These are phyloP conservation scores for Pseudogymnoascus sp. DNA, from an alignment of 2,329 filamentous ascomycete species.

Conservation along the genomic window DNA sequence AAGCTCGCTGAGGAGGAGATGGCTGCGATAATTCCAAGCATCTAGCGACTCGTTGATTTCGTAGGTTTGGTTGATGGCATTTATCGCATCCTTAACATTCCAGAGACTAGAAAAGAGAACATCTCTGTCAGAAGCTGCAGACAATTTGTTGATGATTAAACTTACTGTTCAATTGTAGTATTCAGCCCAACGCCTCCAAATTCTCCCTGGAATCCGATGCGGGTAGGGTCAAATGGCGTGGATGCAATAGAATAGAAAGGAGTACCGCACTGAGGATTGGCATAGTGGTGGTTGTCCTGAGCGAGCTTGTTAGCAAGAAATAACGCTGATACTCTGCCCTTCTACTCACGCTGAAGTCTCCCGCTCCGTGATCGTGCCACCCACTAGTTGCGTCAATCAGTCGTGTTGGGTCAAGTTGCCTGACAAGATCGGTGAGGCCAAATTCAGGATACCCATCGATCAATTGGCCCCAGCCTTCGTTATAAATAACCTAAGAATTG, in stretches of 20 bases:
- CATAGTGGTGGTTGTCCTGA: conserved; percentile 64
- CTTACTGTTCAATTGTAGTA: conserved; percentile 52
- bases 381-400: conserved; percentile 57
- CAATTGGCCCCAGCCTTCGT: conserved; percentile 64
- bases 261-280: conserved; percentile 62
- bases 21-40: conserved; percentile 56
- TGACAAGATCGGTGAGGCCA: conserved; percentile 46
- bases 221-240: conserved; percentile 46
- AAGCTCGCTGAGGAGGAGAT: conserved; percentile 42
- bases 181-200: conserved; percentile 65
- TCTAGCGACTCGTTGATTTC: conserved; percentile 53
- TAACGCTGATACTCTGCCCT: not conserved
- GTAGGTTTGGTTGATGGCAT: conserved; percentile 58
- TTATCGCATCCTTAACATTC: conserved; percentile 53
- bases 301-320: not conserved
- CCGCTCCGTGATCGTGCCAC: conserved; percentile 61
- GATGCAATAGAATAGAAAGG: conserved; percentile 56
- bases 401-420: conserved; percentile 53
- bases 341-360: conserved; percentile 45
- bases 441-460: conserved; percentile 46
- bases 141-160: conserved; percentile 11
- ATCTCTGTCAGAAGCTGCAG: not conserved
- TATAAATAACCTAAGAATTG: conserved; percentile 52
- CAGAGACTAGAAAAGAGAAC: conserved; percentile 42
- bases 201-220: conserved; percentile 64